A percentile compares a stretch with the other conserved stretches of the same genome.
These are phyloP conservation scores for Boletus insuetus DNA, from an alignment of 768 basidiomycete species.

Conservation along the genomic window DNA sequence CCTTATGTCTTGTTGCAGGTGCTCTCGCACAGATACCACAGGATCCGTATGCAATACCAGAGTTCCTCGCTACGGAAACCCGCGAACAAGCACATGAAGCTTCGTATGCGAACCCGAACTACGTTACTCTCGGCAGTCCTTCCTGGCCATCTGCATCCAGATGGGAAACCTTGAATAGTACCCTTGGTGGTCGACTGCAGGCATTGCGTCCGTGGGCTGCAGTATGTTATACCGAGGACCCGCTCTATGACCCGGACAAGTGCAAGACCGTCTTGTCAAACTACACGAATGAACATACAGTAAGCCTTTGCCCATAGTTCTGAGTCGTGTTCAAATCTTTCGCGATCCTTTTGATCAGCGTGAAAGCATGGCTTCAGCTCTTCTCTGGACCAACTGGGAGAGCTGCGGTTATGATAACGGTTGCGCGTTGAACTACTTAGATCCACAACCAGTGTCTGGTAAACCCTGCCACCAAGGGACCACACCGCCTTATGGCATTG, in stretches of 20 bases:
- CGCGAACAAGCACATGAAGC: background rate
- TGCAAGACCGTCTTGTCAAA: constrained; percentile 10
- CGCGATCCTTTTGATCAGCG: constrained; percentile 1
- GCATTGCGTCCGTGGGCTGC: constrained; percentile 19
- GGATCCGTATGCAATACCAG: background rate
- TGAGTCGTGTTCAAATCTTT: no score
- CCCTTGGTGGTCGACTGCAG: constrained; percentile 9
- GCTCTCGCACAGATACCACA: background rate
- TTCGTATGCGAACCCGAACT: background rate
- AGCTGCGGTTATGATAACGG: constrained; percentile 12
- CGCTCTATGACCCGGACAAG: constrained; percentile 2
- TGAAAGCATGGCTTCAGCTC: constrained; percentile 10
- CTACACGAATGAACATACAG: constrained; percentile 10
- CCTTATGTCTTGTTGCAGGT: background rate
- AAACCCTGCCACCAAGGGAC: constrained; percentile 11
- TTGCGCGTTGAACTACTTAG: constrained; percentile 17
- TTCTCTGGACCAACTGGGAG: constrained; percentile 24
- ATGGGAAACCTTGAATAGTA: constrained; percentile 10
- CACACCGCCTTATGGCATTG: constrained; percentile 16
- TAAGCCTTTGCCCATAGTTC: background rate
- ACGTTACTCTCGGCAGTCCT: background rate
- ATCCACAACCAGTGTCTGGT: constrained; percentile 14
- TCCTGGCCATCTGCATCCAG: constrained; percentile 9
- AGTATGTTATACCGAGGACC: background rate
- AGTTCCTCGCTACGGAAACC: background rate